Evolutionary conservation across 257 asterid species (phyloP).

Genomic region (Solanum etuberosum): DNA sequence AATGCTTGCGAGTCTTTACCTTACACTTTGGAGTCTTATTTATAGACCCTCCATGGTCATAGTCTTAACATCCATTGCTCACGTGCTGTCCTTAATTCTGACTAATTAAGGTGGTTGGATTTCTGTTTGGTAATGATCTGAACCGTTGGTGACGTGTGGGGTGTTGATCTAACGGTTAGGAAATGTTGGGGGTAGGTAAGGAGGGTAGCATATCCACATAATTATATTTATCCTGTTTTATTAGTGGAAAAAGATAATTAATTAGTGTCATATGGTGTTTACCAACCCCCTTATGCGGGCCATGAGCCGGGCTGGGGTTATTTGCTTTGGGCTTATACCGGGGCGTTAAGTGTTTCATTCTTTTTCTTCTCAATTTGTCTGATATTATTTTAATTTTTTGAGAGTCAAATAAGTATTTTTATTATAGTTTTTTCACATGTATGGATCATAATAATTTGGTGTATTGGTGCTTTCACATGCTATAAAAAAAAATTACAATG

Average conservation of each 20-base stretch:
- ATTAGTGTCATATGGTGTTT: background rate
- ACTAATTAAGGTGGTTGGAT: background rate
- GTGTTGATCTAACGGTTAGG: background rate
- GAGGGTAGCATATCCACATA: background rate
- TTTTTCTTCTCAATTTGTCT: background rate
- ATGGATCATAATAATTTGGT: background rate
- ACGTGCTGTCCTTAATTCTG: background rate
- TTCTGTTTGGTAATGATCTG: background rate
- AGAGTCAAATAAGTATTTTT: background rate
- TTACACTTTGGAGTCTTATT: background rate
- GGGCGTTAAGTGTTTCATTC: too few relatives aligned
- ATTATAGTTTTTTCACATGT: background rate
- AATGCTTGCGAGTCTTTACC: slow-evolving; percentile 12
- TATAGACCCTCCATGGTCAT: slow-evolving; percentile 3
- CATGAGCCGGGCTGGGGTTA: background rate
- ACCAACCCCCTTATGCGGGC: background rate
- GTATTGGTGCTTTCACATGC: background rate
- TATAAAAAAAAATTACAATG: background rate
- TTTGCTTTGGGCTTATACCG: background rate
- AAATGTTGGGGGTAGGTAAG: background rate
- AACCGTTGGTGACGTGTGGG: background rate
- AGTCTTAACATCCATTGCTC: background rate
- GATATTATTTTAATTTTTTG: background rate
- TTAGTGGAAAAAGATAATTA: background rate
- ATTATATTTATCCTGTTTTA: background rate